A percentile compares a stretch with the other conserved stretches of the same genome.
Evolutionary conservation across 345 rosid species (phyloP).

Genomic region (Eutrema yunnanense): DNA sequence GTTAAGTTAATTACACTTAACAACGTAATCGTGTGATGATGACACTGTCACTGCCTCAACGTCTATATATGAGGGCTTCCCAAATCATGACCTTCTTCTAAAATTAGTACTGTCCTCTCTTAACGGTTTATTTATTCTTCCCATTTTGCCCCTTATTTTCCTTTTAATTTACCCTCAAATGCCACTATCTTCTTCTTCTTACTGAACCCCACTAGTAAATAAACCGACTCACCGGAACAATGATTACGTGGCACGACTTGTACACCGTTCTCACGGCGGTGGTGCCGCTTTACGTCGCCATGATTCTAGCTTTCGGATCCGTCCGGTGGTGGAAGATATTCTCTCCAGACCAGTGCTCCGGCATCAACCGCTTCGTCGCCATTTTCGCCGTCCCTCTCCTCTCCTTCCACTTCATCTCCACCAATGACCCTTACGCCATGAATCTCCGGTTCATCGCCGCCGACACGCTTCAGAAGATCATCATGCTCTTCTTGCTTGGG

Average conservation of each 20-base stretch:
- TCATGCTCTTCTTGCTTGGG: slow-evolving; percentile 54
- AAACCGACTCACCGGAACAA: slow-evolving; percentile 7
- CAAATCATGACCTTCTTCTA: not conserved
- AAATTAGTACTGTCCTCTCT: not conserved
- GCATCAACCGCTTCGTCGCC: slow-evolving; percentile 94
- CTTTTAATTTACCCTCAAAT: not conserved
- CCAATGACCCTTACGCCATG: slow-evolving; percentile 76
- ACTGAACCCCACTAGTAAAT: not conserved
- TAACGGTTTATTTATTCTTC: slow-evolving; percentile 35
- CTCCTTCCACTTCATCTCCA: slow-evolving; percentile 93
- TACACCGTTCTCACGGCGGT: slow-evolving; percentile 89
- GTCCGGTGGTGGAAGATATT: slow-evolving; percentile 98
- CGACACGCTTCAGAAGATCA: slow-evolving; percentile 76
- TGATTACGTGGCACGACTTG: slow-evolving; percentile 72
- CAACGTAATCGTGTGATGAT: slow-evolving; percentile 22
- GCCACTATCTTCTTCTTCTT: slow-evolving; percentile 8
- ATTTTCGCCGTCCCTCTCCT: slow-evolving; percentile 90
- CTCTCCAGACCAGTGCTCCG: slow-evolving; percentile 93
- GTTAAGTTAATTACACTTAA: not conserved
- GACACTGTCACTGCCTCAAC: slow-evolving; percentile 22
- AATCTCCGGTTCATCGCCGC: slow-evolving; percentile 87
- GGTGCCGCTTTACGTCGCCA: slow-evolving; percentile 88
- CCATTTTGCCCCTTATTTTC: slow-evolving; percentile 21
- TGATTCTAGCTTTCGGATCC: slow-evolving; percentile 91
- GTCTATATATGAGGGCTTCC: slow-evolving; percentile 3